These are phyloP conservation scores for Dianthus caryophyllus DNA, from an alignment of 148 eudicot genomes.

Conservation along the genomic window DNA sequence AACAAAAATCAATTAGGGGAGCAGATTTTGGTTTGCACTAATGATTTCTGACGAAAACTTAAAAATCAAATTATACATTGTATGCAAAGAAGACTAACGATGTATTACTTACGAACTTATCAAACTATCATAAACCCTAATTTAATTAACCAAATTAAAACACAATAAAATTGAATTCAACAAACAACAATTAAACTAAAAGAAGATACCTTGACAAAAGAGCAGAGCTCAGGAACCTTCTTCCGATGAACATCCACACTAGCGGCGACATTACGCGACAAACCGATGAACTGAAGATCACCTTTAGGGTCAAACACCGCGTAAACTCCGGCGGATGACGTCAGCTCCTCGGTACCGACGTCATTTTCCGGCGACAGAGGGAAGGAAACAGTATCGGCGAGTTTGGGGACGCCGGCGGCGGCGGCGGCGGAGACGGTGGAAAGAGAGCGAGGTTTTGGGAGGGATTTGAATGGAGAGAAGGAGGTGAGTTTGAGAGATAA, in stretches of 20 bases:
- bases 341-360: slow-evolving; percentile 28
- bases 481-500: slow-evolving; percentile 28
- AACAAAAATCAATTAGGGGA: too few relatives aligned
- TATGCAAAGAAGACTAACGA: too few relatives aligned
- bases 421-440: slow-evolving; percentile 48
- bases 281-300: slow-evolving; percentile 82
- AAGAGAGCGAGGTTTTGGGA: slow-evolving; percentile 21
- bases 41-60: too few relatives aligned
- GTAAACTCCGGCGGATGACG: slow-evolving; percentile 64
- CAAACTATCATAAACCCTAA: too few relatives aligned
- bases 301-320: slow-evolving; percentile 53
- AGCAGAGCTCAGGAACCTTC: slow-evolving; percentile 72
- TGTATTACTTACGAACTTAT: too few relatives aligned
- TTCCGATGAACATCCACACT: slow-evolving; percentile 52
- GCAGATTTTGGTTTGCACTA: too few relatives aligned
- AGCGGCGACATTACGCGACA: slow-evolving; percentile 62
- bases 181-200: neutral
- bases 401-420: slow-evolving; percentile 42
- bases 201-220: slow-evolving; percentile 61
- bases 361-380: slow-evolving; percentile 31
- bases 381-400: slow-evolving; percentile 40
- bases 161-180: too few relatives aligned
- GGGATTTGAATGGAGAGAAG: slow-evolving; percentile 16
- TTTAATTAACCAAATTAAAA: too few relatives aligned
- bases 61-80: too few relatives aligned